Percentiles rank a stretch among this genome's conserved stretches.
Conservation (phyloP, 2,329 filamentous ascomycete genomes). For the Sphaerulina vaccinii region DNA sequence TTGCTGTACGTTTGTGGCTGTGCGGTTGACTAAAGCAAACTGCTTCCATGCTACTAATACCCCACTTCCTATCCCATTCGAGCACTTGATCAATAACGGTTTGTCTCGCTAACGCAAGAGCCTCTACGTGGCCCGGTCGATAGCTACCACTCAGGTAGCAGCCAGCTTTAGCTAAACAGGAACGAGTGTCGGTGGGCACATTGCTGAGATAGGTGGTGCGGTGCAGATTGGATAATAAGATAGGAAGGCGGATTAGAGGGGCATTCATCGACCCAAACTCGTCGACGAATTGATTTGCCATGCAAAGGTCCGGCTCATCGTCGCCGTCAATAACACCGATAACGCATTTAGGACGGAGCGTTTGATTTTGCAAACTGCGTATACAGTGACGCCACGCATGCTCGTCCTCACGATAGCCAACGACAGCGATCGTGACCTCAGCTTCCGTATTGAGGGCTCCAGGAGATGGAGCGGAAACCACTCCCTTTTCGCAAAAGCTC, state of each 20-base stretch:
- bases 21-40: slow-evolving; percentile 11
- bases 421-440: slow-evolving; percentile 10
- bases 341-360: slow-evolving; percentile 5
- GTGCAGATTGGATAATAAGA: slow-evolving; percentile 9
- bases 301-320: slow-evolving; percentile 7
- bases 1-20: slow-evolving; percentile 9
- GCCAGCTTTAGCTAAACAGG: background rate
- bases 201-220: slow-evolving; percentile 10
- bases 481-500: slow-evolving; percentile 6
- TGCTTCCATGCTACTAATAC: slow-evolving; percentile 1
- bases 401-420: slow-evolving; percentile 12
- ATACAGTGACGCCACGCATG: slow-evolving; percentile 12
- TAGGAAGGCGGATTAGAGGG: slow-evolving; percentile 6
- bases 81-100: slow-evolving; percentile 2
- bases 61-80: slow-evolving; percentile 6
- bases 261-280: slow-evolving; percentile 2
- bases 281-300: slow-evolving; percentile 6
- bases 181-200: slow-evolving; percentile 3
- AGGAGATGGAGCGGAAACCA: background rate
- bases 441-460: background rate
- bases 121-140: background rate
- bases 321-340: slow-evolving; percentile 11
- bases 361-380: slow-evolving; percentile 2
- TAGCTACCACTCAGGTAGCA: background rate
- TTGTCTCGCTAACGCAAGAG: slow-evolving; percentile 1